phyloP scores from a whole-genome alignment of 2,329 filamentous ascomycete species.

The Didymella pinodella region DNA sequence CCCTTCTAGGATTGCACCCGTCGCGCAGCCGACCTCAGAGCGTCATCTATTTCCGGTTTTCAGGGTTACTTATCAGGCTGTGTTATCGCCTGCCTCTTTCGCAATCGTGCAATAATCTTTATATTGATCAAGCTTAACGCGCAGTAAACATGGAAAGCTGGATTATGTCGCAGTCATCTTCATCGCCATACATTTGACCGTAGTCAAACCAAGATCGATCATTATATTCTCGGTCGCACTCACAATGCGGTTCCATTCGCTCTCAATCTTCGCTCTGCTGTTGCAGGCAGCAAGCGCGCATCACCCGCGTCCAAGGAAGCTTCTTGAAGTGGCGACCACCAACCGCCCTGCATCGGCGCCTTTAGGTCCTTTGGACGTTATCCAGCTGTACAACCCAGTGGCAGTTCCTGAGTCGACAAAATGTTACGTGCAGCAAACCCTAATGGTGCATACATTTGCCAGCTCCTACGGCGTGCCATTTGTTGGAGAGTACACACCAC shows the following conservation, averaged over 20 bases:
- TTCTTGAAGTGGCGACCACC: not conserved
- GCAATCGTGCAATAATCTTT: conserved; percentile 1
- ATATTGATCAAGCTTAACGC: conserved; percentile 2
- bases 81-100: conserved; percentile 7
- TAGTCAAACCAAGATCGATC: not conserved
- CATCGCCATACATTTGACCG: not conserved
- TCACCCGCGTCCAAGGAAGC: not conserved
- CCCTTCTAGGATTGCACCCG: not conserved
- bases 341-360: not conserved
- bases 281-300: conserved; percentile 3
- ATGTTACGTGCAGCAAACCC: conserved; percentile 3
- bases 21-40: no score
- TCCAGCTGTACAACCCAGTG: conserved; percentile 12
- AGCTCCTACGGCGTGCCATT: conserved; percentile 12
- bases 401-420: conserved; percentile 1
- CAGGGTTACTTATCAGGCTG: not conserved
- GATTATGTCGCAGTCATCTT: not conserved
- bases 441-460: conserved; percentile 10
- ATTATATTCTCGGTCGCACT: not conserved
- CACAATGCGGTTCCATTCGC: not conserved
- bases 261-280: not conserved
- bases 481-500: not conserved
- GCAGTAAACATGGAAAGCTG: not conserved
- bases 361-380: conserved; percentile 5
- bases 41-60: not conserved